These are phyloP conservation scores for Monosporascus sp. DNA, from an alignment of 2,329 filamentous ascomycete genomes.

Conservation along the genomic window DNA sequence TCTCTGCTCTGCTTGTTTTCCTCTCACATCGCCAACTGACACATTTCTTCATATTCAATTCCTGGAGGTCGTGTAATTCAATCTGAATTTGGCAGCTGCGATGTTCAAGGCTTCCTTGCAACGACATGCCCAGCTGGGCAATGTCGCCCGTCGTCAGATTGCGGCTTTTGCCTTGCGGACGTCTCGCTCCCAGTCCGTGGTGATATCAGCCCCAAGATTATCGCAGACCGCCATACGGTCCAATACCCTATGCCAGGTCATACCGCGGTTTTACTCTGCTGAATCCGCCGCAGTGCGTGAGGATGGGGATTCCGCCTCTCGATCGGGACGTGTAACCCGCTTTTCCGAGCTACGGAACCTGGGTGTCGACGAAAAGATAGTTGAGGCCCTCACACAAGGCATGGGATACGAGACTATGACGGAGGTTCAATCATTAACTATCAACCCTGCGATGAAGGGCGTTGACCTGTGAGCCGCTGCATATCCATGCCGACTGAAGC, in stretches of 20 bases:
- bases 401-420: conserved; percentile 86
- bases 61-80: neutral
- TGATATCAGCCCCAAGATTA: conserved; percentile 7
- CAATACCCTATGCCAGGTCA: conserved; percentile 10
- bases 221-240: conserved; percentile 6
- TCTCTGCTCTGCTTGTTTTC: too few species aligned
- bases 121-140: conserved; percentile 24
- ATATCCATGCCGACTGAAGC: neutral
- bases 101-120: conserved; percentile 25
- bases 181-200: conserved; percentile 9
- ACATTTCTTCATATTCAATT: too few species aligned
- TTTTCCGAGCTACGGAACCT: conserved; percentile 41
- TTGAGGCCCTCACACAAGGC: conserved; percentile 61
- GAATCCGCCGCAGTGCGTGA: conserved; percentile 13
- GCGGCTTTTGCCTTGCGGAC: conserved; percentile 14
- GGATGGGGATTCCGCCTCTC: conserved; percentile 7
- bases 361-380: conserved; percentile 58
- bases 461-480: conserved; percentile 64
- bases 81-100: neutral
- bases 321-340: conserved; percentile 24
- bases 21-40: too few species aligned
- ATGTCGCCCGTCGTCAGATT: conserved; percentile 19
- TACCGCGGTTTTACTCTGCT: conserved; percentile 17
- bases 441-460: conserved; percentile 73
- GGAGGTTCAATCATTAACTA: conserved; percentile 80